These are phyloP conservation scores for Porcisia deanei DNA, from an alignment of 208 protist genomes.

Conservation along the genomic window DNA sequence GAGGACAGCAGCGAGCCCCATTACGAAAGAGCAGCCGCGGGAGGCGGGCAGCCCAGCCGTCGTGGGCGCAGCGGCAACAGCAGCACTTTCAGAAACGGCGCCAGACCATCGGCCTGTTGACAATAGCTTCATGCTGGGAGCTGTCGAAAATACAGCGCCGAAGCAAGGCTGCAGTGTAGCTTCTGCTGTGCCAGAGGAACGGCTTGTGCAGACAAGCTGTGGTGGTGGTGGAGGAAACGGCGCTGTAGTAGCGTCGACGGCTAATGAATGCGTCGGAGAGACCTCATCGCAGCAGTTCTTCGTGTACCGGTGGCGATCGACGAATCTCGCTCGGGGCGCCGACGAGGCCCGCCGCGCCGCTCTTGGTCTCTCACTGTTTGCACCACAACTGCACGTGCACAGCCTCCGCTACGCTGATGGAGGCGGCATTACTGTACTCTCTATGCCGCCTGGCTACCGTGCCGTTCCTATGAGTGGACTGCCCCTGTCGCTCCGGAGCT, in stretches of 20 bases:
- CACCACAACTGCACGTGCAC: constrained; percentile 42
- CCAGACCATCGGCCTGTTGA: background rate
- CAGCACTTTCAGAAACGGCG: background rate
- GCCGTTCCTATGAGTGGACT: constrained; percentile 60
- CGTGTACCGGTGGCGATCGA: constrained; percentile 66
- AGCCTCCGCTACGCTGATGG: constrained; percentile 54
- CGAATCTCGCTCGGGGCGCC: constrained; percentile 28
- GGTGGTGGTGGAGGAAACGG: background rate
- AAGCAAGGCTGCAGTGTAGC: background rate
- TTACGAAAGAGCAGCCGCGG: background rate
- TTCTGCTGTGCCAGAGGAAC: background rate
- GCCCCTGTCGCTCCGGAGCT: constrained; percentile 49
- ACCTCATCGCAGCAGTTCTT: constrained; percentile 32
- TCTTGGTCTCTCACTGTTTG: constrained; percentile 51
- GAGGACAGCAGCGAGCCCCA: background rate
- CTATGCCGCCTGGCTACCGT: constrained; percentile 41
- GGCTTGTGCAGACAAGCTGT: background rate
- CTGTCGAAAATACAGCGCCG: background rate
- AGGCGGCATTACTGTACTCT: constrained; percentile 66
- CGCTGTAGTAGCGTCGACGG: background rate
- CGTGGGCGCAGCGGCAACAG: background rate
- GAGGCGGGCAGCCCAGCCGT: background rate
- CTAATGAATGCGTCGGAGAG: background rate
- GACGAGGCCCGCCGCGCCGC: constrained; percentile 72
- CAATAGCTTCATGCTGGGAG: background rate